These are phyloP conservation scores for Claviceps quebecensis DNA, from an alignment of 2,329 filamentous ascomycete genomes.

Conservation along the genomic window DNA sequence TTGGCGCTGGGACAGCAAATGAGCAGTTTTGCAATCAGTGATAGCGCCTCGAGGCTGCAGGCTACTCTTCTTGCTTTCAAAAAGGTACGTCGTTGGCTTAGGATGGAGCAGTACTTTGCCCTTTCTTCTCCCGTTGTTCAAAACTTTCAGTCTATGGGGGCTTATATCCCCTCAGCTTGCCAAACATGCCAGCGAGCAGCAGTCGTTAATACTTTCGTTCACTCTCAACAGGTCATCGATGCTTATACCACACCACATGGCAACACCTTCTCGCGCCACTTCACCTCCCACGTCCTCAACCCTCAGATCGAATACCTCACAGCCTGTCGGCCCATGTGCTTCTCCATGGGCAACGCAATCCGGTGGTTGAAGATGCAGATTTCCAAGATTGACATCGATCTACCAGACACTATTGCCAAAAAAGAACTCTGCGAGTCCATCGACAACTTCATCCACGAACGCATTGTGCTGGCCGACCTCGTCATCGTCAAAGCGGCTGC, in stretches of 20 bases:
- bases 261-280: slow-evolving; percentile 75
- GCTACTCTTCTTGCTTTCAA: slow-evolving; percentile 84
- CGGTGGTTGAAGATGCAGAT: slow-evolving; percentile 88
- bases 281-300: slow-evolving; percentile 80
- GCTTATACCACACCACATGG: slow-evolving; percentile 82
- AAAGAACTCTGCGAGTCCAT: slow-evolving; percentile 64
- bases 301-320: slow-evolving; percentile 92
- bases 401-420: slow-evolving; percentile 72
- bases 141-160: too few species aligned
- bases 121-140: neutral
- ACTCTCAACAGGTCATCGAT: slow-evolving; percentile 57
- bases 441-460: slow-evolving; percentile 80
- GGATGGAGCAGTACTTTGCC: slow-evolving; percentile 48
- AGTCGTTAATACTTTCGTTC: neutral
- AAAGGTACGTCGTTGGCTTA: slow-evolving; percentile 35
- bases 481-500: slow-evolving; percentile 69
- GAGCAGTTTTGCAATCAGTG: slow-evolving; percentile 74
- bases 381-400: slow-evolving; percentile 75
- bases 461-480: slow-evolving; percentile 73
- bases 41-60: slow-evolving; percentile 77
- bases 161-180: too few species aligned
- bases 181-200: neutral
- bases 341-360: slow-evolving; percentile 94
- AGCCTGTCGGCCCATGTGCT: slow-evolving; percentile 87
- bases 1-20: slow-evolving; percentile 81